Evolutionary conservation across 352 stramenopile species (phyloP), one percentile per base, ranked within the genome.

Genomic region (Nothophytophthora sp.): DNA sequence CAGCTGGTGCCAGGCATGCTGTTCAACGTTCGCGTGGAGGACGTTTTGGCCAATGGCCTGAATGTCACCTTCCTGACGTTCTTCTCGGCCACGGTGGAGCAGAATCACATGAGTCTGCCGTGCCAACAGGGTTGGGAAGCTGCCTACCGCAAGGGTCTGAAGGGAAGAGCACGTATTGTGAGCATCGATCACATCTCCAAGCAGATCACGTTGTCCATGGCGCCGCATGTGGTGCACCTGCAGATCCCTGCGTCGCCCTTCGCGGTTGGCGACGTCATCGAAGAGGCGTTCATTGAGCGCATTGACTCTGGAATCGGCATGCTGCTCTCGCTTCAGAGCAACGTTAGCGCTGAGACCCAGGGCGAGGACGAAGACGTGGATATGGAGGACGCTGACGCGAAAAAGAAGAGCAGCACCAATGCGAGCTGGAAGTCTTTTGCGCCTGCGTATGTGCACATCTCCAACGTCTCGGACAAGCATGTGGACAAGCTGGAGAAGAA

Each of bases 1-100:
- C 89, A 95, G 25, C 68, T 99, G 15, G 60, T 88, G 37, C 93
- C 95, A 4, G 95, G 95, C 11, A 97, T 96, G 90, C 63, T 99
- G 51, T 74, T 97, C 4, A 92, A 97, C 60, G 84, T 96, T 18
- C 87, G 85, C 34, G 86, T 99, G 8, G 94, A 98, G 49, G 82
- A 95, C 13, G 82, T 95, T 28, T 67, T 96, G 43, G 62, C 73
- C 45, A 96, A 95, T 52, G 86, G 88, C 1, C 70, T 96, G 18
- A 73, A 69, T 25, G 86, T 96, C 50, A 93, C 89, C 55, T 96
- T 96, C 45, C 79, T 96, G 35, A 91, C 78, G 11, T 95, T 93
- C 48, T 96, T 96, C 60, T 74, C 67, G 27, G 88, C 81, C 19
- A 92, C 81, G 2, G 86, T 96, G 16, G 88, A 96, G 65, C 82